Conservation (phyloP, 1,139 yeast genomes). For the Pichia inconspicua region DNA sequence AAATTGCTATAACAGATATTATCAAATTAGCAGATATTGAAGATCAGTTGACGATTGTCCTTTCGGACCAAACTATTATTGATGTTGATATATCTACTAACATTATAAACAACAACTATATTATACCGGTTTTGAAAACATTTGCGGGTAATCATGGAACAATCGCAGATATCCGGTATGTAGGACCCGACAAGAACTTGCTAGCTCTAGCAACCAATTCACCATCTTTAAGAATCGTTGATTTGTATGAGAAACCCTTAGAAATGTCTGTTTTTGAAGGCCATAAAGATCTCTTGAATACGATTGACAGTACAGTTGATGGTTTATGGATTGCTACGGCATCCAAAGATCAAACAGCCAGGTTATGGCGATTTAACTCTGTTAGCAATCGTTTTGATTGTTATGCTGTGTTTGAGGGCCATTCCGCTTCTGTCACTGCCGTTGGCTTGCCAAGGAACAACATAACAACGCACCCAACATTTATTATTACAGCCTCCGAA, state of each 20-base stretch:
- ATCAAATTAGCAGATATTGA: constrained; percentile 27
- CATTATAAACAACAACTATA: constrained; percentile 16
- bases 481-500: constrained; percentile 75
- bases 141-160: constrained; percentile 96
- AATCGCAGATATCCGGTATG: constrained; percentile 77
- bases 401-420: constrained; percentile 70
- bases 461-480: constrained; percentile 49
- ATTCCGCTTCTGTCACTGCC: constrained; percentile 80
- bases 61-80: constrained; percentile 79
- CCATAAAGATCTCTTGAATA: constrained; percentile 77
- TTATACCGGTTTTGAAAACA: constrained; percentile 41
- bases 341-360: constrained; percentile 82
- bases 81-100: constrained; percentile 38
- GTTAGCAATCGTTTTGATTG: constrained; percentile 36
- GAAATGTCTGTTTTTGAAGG: constrained; percentile 66
- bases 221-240: constrained; percentile 74
- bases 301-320: constrained; percentile 67
- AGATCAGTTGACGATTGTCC: constrained; percentile 34
- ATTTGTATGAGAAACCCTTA: constrained; percentile 44
- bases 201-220: constrained; percentile 91
- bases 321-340: constrained; percentile 90
- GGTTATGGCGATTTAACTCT: constrained; percentile 64
- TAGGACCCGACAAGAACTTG: constrained; percentile 48
- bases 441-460: constrained; percentile 63
- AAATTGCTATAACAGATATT: constrained; percentile 57